Evolutionary conservation across 371 early-diverging fungal genomes (phyloP).

Genomic region (Lichtheimia hyalospora): DNA sequence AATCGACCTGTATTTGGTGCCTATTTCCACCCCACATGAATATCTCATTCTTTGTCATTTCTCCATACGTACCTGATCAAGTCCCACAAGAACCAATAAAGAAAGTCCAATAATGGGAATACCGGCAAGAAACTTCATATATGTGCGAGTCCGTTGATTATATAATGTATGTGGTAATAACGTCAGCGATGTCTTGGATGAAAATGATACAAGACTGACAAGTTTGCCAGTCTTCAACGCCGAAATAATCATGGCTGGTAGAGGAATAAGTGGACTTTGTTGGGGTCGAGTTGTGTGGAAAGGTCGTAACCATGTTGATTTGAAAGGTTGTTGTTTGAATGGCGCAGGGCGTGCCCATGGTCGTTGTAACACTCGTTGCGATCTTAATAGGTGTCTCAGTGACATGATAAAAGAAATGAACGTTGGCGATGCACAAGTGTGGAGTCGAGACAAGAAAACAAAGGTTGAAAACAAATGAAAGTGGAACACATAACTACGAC

Average conservation of each 20-base stretch:
- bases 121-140: conserved; percentile 38
- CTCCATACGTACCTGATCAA: conserved; percentile 42
- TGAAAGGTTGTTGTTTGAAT: too few species aligned
- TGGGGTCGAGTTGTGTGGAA: conserved; percentile 36
- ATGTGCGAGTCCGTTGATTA: conserved; percentile 18
- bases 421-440: too few species aligned
- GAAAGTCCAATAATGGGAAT: conserved; percentile 43
- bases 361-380: too few species aligned
- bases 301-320: not conserved
- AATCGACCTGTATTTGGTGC: conserved; percentile 63
- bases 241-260: conserved; percentile 34
- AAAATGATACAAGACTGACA: conserved; percentile 45
- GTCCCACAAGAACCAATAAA: conserved; percentile 34
- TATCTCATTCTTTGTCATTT: not conserved
- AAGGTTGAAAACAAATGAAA: too few species aligned
- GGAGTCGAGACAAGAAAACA: too few species aligned
- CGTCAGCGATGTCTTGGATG: conserved; percentile 48
- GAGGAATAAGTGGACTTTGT: conserved; percentile 37
- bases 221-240: conserved; percentile 45
- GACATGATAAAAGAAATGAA: too few species aligned
- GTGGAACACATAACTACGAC: too few species aligned
- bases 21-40: conserved; percentile 6
- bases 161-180: conserved; percentile 49
- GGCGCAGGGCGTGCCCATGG: too few species aligned
- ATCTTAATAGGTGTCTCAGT: too few species aligned